Percentiles rank a stretch among this genome's conserved stretches.
phyloP scores from a whole-genome alignment of 371 early-diverging fungal genomes.

The Capillidium rhysosporum region DNA sequence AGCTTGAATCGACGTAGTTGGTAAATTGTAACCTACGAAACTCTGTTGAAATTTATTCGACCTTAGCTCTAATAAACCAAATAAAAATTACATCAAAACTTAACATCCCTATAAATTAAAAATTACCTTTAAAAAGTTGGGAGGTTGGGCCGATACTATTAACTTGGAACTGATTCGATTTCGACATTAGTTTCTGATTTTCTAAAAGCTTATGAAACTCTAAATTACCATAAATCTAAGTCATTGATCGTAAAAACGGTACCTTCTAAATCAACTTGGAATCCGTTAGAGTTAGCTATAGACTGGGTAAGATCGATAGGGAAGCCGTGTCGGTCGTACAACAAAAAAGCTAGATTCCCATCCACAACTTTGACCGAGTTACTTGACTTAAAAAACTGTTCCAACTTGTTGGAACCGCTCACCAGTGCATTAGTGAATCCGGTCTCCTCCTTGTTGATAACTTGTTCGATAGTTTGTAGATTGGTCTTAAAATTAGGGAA shows the following conservation, averaged over 20 bases:
- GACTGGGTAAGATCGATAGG: constrained; percentile 48
- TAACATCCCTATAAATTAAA: background rate
- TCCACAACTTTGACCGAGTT: constrained; percentile 15
- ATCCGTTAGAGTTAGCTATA: constrained; percentile 48
- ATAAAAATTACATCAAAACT: background rate
- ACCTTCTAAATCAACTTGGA: constrained; percentile 30
- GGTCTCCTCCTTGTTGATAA: constrained; percentile 43
- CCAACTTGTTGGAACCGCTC: constrained; percentile 31
- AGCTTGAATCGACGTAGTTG: background rate
- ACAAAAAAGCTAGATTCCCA: constrained; percentile 33
- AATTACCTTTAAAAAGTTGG: background rate
- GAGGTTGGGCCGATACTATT: too few relatives aligned
- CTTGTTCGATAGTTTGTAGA: constrained; percentile 24
- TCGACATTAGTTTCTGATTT: background rate
- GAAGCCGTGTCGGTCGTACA: constrained; percentile 61
- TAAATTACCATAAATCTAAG: too few relatives aligned
- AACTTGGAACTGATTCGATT: background rate
- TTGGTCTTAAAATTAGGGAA: constrained; percentile 36
- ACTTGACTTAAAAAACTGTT: constrained; percentile 24
- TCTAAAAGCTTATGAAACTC: background rate
- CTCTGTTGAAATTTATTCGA: background rate
- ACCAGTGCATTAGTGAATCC: constrained; percentile 39
- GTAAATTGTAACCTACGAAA: constrained; percentile 4
- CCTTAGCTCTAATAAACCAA: background rate
- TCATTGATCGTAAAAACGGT: too few relatives aligned